phyloP scores from a whole-genome alignment of 2,329 filamentous ascomycete species.

The Ophiostoma sp. region DNA sequence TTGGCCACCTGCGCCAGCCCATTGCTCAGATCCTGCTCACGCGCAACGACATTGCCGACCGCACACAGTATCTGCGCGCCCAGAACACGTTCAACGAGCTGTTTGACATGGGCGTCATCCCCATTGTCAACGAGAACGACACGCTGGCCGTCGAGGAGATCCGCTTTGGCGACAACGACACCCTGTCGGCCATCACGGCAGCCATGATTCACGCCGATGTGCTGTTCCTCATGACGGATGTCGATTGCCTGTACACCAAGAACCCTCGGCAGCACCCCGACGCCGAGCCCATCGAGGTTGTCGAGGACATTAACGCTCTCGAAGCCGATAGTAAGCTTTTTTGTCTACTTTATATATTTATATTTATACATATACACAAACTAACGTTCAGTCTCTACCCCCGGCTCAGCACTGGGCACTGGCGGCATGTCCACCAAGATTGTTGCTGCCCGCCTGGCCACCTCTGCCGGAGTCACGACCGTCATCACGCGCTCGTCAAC shows the following conservation, averaged over 20 bases:
- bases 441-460: constrained; percentile 83
- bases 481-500: constrained; percentile 92
- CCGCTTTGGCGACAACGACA: constrained; percentile 99
- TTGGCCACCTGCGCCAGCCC: constrained; percentile 79
- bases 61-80: constrained; percentile 91
- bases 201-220: constrained; percentile 97
- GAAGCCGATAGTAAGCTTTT: constrained; percentile 64
- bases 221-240: constrained; percentile 97
- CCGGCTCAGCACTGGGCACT: constrained; percentile 83
- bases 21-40: constrained; percentile 93
- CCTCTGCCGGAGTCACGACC: constrained; percentile 89
- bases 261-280: constrained; percentile 83
- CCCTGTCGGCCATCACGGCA: constrained; percentile 89
- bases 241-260: constrained; percentile 94
- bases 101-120: constrained; percentile 90
- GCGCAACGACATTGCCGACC: constrained; percentile 91
- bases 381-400: constrained; percentile 63
- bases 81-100: constrained; percentile 91
- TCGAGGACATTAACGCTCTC: constrained; percentile 78
- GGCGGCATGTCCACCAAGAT: constrained; percentile 99
- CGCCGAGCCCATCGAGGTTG: constrained; percentile 83
- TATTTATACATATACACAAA: neutral
- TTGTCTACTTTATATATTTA: neutral
- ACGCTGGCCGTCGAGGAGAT: constrained; percentile 96
- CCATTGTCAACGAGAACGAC: constrained; percentile 98